Evolutionary conservation across 345 rosid genomes (phyloP), one percentile per base, ranked within the genome.

Genomic region (Citrus sp.): DNA sequence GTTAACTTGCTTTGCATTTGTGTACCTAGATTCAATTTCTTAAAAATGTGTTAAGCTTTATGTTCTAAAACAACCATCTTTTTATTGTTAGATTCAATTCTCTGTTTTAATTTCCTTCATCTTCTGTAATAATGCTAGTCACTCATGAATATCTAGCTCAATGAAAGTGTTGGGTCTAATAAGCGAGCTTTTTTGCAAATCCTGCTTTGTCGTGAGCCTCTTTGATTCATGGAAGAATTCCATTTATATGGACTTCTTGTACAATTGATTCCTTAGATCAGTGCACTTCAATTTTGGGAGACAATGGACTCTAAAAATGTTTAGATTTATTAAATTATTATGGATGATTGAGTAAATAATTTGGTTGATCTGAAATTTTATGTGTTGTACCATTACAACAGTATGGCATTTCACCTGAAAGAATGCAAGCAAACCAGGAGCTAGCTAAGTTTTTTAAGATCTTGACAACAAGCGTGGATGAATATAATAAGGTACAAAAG

Each of bases 371-470:
- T 68, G 46, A 38, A 69, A 62, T 56, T 28, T 71, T 8, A 40
- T 40, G 22, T 30, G 12, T 67, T 80, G 63, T 79, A 64, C 64
- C 40, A 8, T 46, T 83, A 81, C 79, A 73, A 81, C 87, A 95
- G 98, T 93, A 76, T 79, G 98, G 97, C 67, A 89, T 95, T 81
- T 92, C 98, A 59, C 94, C 92, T 35, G 89, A 78, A 27, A 74
- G 84, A 27, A 81, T 91, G 83, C 82, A 78, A 61, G 84, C 80
- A 51, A 89, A 79, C 82, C 16, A 25, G 14, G 80, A 85, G 61
- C 89, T 95, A 64, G 82, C 90, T 28, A 83, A 78, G 62, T 95
- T 93, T 90, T 95, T 93, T 80, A 85, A 87, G 75, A 75, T 92
- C 75, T 80, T 95, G 88, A 95, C 98, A 77, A 93, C 93, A 66